A percentile compares a stretch with the other conserved stretches of the same genome.
These are phyloP conservation scores for Candida sakaeoensis DNA, from an alignment of 805 yeast genomes.

Conservation along the genomic window DNA sequence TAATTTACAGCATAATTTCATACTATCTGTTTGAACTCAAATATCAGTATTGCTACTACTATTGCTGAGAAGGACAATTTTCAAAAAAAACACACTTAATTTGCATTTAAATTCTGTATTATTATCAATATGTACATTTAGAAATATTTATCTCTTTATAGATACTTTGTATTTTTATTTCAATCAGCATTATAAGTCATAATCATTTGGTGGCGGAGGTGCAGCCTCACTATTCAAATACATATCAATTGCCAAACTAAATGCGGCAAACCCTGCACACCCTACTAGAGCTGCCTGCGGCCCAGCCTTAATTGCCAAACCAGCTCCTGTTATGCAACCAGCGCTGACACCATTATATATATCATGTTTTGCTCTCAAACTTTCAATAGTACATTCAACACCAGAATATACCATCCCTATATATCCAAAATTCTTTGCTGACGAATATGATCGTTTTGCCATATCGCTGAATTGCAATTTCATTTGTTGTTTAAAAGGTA, in stretches of 20 bases:
- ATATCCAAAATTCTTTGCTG: conserved; percentile 92
- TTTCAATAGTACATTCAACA: conserved; percentile 86
- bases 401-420: conserved; percentile 91
- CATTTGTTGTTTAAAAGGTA: conserved; percentile 92
- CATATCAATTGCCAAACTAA: conserved; percentile 82
- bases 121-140: conserved; percentile 6
- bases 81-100: too few relatives aligned
- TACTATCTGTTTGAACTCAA: conserved; percentile 27
- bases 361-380: conserved; percentile 85
- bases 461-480: conserved; percentile 86
- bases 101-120: not conserved
- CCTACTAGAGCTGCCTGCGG: conserved; percentile 90
- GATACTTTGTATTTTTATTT: not conserved
- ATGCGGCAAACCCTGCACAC: conserved; percentile 97
- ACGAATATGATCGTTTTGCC: conserved; percentile 82
- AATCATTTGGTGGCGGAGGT: conserved; percentile 84
- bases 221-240: conserved; percentile 82
- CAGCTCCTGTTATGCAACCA: conserved; percentile 97
- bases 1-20: conserved; percentile 14
- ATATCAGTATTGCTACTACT: conserved; percentile 40
- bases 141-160: conserved; percentile 1
- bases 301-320: conserved; percentile 86
- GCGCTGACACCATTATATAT: conserved; percentile 88
- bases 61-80: conserved; percentile 31
- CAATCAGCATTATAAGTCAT: conserved; percentile 62